These are phyloP conservation scores for Spergularia marina DNA, from an alignment of 148 eudicot species.

Conservation along the genomic window DNA sequence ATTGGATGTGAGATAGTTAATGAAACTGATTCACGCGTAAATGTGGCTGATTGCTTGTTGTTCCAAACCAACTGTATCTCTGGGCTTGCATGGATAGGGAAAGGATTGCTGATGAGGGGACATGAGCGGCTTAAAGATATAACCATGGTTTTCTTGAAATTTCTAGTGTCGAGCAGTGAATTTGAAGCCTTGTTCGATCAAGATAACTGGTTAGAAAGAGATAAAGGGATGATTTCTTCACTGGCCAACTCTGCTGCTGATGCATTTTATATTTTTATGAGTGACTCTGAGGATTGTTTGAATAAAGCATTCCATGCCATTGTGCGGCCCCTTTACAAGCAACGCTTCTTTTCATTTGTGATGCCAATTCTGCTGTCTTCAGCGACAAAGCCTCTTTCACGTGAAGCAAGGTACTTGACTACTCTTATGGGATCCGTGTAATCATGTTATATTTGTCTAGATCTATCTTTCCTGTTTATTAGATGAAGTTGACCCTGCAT, in stretches of 20 bases:
- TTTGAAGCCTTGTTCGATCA: slow-evolving; percentile 25
- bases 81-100: slow-evolving; percentile 93
- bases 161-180: slow-evolving; percentile 41
- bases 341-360: slow-evolving; percentile 70
- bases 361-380: slow-evolving; percentile 63
- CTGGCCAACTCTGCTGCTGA: slow-evolving; percentile 68
- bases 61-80: slow-evolving; percentile 38
- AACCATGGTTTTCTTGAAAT: slow-evolving; percentile 54
- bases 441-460: not conserved
- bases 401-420: slow-evolving; percentile 46
- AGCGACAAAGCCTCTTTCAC: slow-evolving; percentile 39
- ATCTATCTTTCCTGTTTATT: not conserved
- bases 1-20: slow-evolving; percentile 25
- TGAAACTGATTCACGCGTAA: slow-evolving; percentile 25
- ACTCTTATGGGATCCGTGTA: not conserved
- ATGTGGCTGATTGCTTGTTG: slow-evolving; percentile 22
- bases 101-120: slow-evolving; percentile 92
- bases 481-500: slow-evolving; percentile 2
- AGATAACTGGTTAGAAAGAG: slow-evolving; percentile 23
- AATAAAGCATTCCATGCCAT: slow-evolving; percentile 70
- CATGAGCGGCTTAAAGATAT: slow-evolving; percentile 77
- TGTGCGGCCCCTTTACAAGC: slow-evolving; percentile 87
- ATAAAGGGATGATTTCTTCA: slow-evolving; percentile 27
- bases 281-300: slow-evolving; percentile 83
- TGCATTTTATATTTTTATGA: slow-evolving; percentile 79